Conservation (phyloP, 257 asterid genomes). For the Ophiorrhiza pumila region DNA sequence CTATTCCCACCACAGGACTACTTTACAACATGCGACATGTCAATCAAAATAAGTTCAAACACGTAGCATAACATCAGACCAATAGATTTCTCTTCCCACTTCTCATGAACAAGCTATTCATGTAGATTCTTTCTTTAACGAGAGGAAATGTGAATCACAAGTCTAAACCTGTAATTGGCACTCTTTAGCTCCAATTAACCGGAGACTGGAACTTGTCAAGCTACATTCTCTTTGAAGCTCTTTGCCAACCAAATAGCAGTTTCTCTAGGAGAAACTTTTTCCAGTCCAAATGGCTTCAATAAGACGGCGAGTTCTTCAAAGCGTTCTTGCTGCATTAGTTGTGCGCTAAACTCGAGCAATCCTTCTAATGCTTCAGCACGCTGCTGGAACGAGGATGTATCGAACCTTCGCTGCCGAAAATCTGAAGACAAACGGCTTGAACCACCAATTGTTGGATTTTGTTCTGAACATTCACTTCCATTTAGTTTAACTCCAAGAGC, state of each 20-base stretch:
- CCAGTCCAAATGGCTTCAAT: constrained; percentile 87
- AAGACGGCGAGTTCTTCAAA: constrained; percentile 79
- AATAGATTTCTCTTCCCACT: constrained; percentile 6
- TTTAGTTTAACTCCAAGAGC: constrained; percentile 28
- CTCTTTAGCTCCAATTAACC: not conserved
- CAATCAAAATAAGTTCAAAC: not conserved
- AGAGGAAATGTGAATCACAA: not conserved
- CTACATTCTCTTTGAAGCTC: constrained; percentile 76
- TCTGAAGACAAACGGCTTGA: constrained; percentile 69
- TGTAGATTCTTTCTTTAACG: not conserved
- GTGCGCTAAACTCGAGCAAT: constrained; percentile 90
- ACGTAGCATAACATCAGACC: not conserved
- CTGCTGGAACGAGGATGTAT: constrained; percentile 81
- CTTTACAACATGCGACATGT: not conserved
- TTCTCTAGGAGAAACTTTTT: constrained; percentile 88
- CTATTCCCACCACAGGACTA: not conserved
- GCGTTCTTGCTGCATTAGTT: constrained; percentile 77
- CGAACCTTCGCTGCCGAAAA: constrained; percentile 67
- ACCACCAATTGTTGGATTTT: constrained; percentile 45
- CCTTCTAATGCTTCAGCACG: constrained; percentile 97
- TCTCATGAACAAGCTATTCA: constrained; percentile 49
- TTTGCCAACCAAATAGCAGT: constrained; percentile 96
- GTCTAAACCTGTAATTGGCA: constrained; percentile 3
- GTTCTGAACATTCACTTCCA: constrained; percentile 71
- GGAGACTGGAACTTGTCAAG: constrained; percentile 16